Base-by-base conservation (phyloP, 108 stramenopile species). In the Aurantiochytrium sp. region DNA sequence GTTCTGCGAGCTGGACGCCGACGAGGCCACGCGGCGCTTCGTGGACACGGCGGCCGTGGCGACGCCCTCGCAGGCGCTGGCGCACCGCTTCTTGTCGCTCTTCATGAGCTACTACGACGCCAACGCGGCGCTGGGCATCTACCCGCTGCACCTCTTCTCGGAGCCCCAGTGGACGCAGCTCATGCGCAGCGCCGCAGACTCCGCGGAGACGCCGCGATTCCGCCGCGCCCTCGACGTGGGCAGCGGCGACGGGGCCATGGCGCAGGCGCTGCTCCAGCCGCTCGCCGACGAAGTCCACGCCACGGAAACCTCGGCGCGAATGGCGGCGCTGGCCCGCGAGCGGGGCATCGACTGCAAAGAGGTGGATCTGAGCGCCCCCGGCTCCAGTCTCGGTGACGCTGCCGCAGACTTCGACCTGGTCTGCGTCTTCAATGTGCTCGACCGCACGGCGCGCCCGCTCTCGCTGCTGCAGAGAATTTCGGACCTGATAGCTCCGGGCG, bases 121-220 rank as follows among this genome's bases (percentile, higher is more conserved):
- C 39, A 81, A 81, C 45, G 73, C 73, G 27, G 30, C 45, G 42
- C 45, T 81, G 45, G 45, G 45, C 1, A 81, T 81, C n/a, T 81
- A 81, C 45, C 73, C 73, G 39, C 45, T 81, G 73, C 73, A 81
- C 73, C 30, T 81, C n/a, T 81, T 81, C 42, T 81, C 73, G 73
- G 21, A 48, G 45, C 42, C 21, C 10, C 73, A 81, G 45, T 48
- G 39, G 42, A 48, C 42, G 2, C 39, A 81, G 42, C 73, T 81
- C 73, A 22, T 81, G 39, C 39, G 30, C 42, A 24, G 32, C 10
- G 34, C 59, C 15, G n/a, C 73, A 6, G 73, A 42, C 1, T 48
- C 42, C 12, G 27, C 4, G 59, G 50, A 52, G 1, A 65, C 73
- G 2, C 12, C 12, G 27, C n/a, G 2, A 17, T 81, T 81, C 24